Evolutionary conservation across 345 rosid genomes (phyloP), one percentile per base, ranked within the genome.

Genomic region (Firmiana major): DNA sequence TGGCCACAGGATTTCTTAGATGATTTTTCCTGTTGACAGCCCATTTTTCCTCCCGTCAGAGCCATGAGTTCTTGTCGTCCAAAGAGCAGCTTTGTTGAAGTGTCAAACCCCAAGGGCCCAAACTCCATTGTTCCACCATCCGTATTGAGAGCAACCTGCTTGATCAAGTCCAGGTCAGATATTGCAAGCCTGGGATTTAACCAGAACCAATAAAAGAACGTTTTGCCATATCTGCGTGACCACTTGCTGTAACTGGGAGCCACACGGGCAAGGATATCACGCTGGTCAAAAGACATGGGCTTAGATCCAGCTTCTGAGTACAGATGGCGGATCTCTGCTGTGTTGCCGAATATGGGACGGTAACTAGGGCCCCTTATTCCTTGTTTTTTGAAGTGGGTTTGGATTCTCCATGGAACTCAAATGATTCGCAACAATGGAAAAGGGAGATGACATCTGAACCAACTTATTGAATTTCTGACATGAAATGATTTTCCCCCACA

Each of bases 191-290:
- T 86, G n/a, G 97, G 91, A 64, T 57, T 81, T 43, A 81, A 78
- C 58, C 97, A 96, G 60, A 92, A 92, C 97, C 96, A 92, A 80
- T 82, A 92, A 4, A 94, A 76, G 64, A 87, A 94, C 17, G 85
- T 84, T 77, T 84, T 87, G 64, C 97, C 95, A 13, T 89, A 86
- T 69, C 0, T 43, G 71, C 45, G 74, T 6, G 93, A 88, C 95
- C 98, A 94, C 5, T 10, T 51, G 77, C 84, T 48, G 87, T 88
- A 89, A 78, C 80, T 88, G 13, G 96, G 95, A 45, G 79, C 79
- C 68, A 77, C 87, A 15, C 92, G 83, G 63, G 71, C 86, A 19
- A 88, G 81, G 70, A 85, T 76, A 36, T 83, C 83, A 58, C 8
- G 81, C 75, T 24, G 95, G 15, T 51, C 21, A 16, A 51, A 6